These are phyloP conservation scores for Torulaspora gathmanii DNA, from an alignment of 805 yeast species.

Conservation along the genomic window DNA sequence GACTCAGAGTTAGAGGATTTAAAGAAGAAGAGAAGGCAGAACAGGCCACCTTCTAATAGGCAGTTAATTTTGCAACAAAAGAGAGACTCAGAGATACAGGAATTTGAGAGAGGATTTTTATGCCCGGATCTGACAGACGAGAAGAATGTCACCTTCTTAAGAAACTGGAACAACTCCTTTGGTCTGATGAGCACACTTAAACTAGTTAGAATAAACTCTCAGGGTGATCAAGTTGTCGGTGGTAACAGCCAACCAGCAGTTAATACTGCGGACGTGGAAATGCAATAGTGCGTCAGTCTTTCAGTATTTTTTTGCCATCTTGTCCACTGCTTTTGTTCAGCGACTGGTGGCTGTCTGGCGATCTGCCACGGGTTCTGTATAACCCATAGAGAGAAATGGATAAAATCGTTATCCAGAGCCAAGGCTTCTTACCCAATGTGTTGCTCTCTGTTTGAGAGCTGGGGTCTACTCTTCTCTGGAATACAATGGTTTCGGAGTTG, in stretches of 20 bases:
- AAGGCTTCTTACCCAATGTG: neutral
- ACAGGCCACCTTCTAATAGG: conserved; percentile 73
- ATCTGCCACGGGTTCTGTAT: neutral
- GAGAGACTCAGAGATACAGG: conserved; percentile 54
- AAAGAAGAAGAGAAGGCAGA: conserved; percentile 66
- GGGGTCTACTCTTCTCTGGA: conserved; percentile 14
- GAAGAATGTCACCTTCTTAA: conserved; percentile 53
- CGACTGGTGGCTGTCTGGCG: neutral
- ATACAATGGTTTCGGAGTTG: conserved; percentile 20
- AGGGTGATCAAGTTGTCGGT: conserved; percentile 28
- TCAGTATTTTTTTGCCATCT: neutral
- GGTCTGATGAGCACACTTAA: conserved; percentile 71
- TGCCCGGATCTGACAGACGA: conserved; percentile 68
- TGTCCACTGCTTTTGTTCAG: neutral
- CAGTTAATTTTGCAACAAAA: conserved; percentile 64
- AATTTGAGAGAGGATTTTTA: conserved; percentile 62
- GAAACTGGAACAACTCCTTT: conserved; percentile 75
- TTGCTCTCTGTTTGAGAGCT: neutral
- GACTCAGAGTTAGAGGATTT: conserved; percentile 69
- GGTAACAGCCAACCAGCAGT: conserved; percentile 12
- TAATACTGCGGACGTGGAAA: conserved; percentile 20
- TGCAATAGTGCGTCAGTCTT: conserved; percentile 10
- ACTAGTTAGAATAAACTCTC: conserved; percentile 37
- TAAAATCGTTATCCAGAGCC: neutral
- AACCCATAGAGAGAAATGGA: neutral